A percentile compares a stretch with the other conserved stretches of the same genome.
These are phyloP conservation scores for Urtica urens DNA, from an alignment of 306 rosid species.

Conservation along the genomic window DNA sequence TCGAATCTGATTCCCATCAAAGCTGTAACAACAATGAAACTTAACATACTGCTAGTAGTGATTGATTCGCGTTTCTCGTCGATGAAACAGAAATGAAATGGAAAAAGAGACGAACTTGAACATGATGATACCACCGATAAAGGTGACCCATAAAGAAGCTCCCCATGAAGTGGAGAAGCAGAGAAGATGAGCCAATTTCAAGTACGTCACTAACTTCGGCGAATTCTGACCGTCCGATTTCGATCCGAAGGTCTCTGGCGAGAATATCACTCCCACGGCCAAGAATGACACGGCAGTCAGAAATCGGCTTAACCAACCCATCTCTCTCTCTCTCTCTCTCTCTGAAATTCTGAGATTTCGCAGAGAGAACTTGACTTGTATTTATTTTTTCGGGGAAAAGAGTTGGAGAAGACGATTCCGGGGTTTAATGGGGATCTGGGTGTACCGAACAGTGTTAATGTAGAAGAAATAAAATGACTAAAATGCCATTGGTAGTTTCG, in stretches of 20 bases:
- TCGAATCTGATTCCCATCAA: too few relatives aligned
- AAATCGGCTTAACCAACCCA: conserved; percentile 81
- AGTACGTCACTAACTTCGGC: conserved; percentile 38
- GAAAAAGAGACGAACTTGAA: conserved; percentile 45
- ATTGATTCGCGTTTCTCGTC: too few relatives aligned
- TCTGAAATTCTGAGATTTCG: neutral
- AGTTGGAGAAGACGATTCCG: neutral
- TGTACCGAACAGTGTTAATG: neutral
- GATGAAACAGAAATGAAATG: conserved; percentile 6
- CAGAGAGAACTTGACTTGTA: too few relatives aligned
- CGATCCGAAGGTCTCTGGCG: conserved; percentile 79
- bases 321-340: conserved; percentile 8
- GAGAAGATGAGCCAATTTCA: conserved; percentile 81
- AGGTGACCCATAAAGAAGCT: conserved; percentile 87
- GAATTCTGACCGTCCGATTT: conserved; percentile 40
- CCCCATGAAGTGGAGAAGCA: conserved; percentile 91
- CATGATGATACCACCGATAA: conserved; percentile 97
- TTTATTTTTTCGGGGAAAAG: too few relatives aligned
- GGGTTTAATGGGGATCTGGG: neutral
- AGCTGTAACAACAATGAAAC: too few relatives aligned
- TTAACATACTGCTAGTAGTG: too few relatives aligned
- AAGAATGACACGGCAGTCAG: conserved; percentile 64
- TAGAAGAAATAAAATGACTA: neutral
- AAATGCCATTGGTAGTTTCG: neutral
- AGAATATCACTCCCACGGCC: conserved; percentile 79